Base-by-base conservation (phyloP, 352 stramenopile genomes). In the Globisporangium carolinianum region DNA sequence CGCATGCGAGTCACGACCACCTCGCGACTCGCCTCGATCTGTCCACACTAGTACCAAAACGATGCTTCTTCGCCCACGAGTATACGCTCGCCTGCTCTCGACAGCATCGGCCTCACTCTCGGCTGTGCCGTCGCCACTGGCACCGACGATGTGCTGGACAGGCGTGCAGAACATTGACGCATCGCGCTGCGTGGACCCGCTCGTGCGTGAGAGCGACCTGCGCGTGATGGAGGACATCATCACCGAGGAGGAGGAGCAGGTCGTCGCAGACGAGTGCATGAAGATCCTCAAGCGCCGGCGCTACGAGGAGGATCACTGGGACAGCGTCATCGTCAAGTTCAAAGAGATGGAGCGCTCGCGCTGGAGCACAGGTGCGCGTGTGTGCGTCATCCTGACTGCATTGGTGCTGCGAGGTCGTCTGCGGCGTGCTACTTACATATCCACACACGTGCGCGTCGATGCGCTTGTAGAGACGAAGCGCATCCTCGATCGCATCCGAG, bases 311-410 rank as follows among this genome's bases (percentile, higher is more conserved):
- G 72, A 87, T 50, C 84, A 94, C 60, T 94, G 84, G 84, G 84
- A 94, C 70, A 73, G 86, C 41, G 80, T 85, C 37, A 94, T 94
- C 57, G 61, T 94, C 68, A 91, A 94, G 56, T 94, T 89, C 60
- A 92, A 92, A 59, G 84, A 94, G 69, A 94, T 92, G 82, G 84
- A 94, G 58, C 79, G 80, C 45, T 87, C 78, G 37, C 78, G 83
- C 38, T 94, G 84, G 84, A 91, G 79, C 55, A 47, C 63, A 24
- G 72, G 72, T 74, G n/a, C 42, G 42, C 32, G 4, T 18, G 32
- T 5, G 6, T 39, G 6, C 6, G 6, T 12, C 4, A 14, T 55
- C 5, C n/a, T 51, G 10, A 17, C 17, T 10, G 18, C 50, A 17
- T 11, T 47, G 15, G 7, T 9, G 18, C 11, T 38, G 24, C 24